Evolutionary conservation across 2,329 filamentous ascomycete genomes (phyloP), one percentile per base, ranked within the genome.

Genomic region (Neopestalotiopsis sp.): DNA sequence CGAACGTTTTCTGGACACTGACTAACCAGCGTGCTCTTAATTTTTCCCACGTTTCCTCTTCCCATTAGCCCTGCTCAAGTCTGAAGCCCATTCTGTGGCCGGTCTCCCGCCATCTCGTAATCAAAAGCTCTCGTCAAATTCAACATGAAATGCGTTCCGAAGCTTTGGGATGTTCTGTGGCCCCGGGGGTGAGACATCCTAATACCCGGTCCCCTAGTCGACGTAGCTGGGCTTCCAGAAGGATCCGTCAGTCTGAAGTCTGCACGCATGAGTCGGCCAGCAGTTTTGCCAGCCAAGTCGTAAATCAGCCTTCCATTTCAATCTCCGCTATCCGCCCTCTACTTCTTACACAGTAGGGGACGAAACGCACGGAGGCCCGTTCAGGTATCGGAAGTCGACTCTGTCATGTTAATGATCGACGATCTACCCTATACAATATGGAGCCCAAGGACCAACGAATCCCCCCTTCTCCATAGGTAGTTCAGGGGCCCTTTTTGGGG

Each of bases 161-260:
- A 62, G 59, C 32, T 40, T 62, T 20, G 13, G 32, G 14, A 17
- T 40, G 59, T 14, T 56, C 57, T 24, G 34, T 38, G 30, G 30
- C 30, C 24, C 32, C 14, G 12, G 30, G 28, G 62, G 70, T 71
- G 68, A 75, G 69, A 75, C 71, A 73, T 70, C 61, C 38, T 57
- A 60, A 20, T 62, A 62, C 63, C 70, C 71, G 70, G 70, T 75
- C 70, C 67, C 72, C 71, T 68, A 59, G 71, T 67, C 71, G 68
- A 74, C 72, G 67, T 67, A 65, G 69, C 60, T 59, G 68, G 59
- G 58, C 60, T 64, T 69, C 28, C 24, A 32, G 34, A 58, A 28
- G 30, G 49, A 40, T 28, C 42, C 63, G 40, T 34, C 17, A 57
- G 45, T 6, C 42, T 66, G 42, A 65, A 45, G 38, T 34, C 30